These are phyloP conservation scores for Paramecium octaurelia DNA, from an alignment of 73 alveolate genomes.

Conservation along the genomic window DNA sequence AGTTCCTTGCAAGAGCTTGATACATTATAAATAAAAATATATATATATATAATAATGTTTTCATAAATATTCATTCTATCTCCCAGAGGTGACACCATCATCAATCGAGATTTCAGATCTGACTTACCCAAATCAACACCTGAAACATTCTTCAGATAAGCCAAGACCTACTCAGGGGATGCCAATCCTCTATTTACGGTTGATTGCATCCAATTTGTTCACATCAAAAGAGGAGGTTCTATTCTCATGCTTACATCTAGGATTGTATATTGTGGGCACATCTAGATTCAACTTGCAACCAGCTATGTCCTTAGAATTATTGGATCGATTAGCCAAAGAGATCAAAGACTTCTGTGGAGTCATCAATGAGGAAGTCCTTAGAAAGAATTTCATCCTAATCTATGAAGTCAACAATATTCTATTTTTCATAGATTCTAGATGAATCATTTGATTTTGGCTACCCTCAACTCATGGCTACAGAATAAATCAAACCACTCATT, in stretches of 20 bases:
- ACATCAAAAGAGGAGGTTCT: conserved; percentile 68
- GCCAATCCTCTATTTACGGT: conserved; percentile 64
- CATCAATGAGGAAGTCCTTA: conserved; percentile 58
- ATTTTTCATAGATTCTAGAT: conserved; percentile 47
- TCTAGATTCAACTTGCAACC: conserved; percentile 57
- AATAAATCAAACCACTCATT: conserved; percentile 57
- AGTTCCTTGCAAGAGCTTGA: not conserved
- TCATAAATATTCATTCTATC: conserved; percentile 71
- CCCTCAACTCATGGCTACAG: conserved; percentile 51
- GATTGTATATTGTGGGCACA: conserved; percentile 60
- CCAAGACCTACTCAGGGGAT: conserved; percentile 63
- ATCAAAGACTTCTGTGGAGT: conserved; percentile 65
- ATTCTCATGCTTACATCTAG: not conserved
- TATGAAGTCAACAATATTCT: conserved; percentile 62
- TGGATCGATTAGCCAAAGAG: conserved; percentile 56
- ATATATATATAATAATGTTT: conserved; percentile 42
- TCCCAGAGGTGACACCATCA: conserved; percentile 72
- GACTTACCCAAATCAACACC: conserved; percentile 66
- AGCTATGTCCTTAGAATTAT: conserved; percentile 51
- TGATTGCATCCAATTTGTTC: conserved; percentile 68
- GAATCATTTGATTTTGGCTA: conserved; percentile 66
- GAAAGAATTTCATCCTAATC: conserved; percentile 59
- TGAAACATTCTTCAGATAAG: conserved; percentile 69
- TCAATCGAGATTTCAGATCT: conserved; percentile 65
- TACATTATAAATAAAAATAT: not conserved